Percentiles rank a stretch among this genome's conserved stretches.
phyloP scores from a whole-genome alignment of 768 basidiomycete species.

The Royoungia palumana region DNA sequence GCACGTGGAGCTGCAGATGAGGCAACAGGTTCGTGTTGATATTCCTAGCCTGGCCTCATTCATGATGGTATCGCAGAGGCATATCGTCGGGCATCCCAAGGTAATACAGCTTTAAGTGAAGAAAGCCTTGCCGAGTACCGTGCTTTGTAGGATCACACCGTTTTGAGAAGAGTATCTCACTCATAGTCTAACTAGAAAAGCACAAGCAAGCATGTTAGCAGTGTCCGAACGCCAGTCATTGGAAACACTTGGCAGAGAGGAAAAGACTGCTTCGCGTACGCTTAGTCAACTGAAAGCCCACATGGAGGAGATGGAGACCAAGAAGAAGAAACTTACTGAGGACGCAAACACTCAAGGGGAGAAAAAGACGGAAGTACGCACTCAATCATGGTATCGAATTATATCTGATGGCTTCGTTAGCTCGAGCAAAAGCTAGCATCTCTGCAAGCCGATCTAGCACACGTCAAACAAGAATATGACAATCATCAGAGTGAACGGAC shows the following conservation, averaged over 20 bases:
- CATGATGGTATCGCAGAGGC: conserved; percentile 48
- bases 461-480: conserved; percentile 73
- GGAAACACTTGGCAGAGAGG: conserved; percentile 76
- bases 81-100: conserved; percentile 65
- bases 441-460: conserved; percentile 59
- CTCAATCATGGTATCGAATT: too few species aligned
- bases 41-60: background rate
- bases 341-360: conserved; percentile 49
- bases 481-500: conserved; percentile 82
- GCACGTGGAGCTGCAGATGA: conserved; percentile 69
- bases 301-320: conserved; percentile 60
- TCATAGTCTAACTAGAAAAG: conserved; percentile 53
- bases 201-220: conserved; percentile 71
- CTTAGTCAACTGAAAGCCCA: conserved; percentile 67
- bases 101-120: conserved; percentile 75
- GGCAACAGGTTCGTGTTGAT: conserved; percentile 62
- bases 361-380: conserved; percentile 55
- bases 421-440: conserved; percentile 58
- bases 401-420: conserved; percentile 22
- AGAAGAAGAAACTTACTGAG: conserved; percentile 50
- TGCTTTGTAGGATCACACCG: conserved; percentile 15
- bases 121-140: conserved; percentile 84
- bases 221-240: conserved; percentile 85
- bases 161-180: conserved; percentile 3
- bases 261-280: conserved; percentile 66